phyloP scores from a whole-genome alignment of 176 grass and related monocot genomes.

The Oryza meyeriana region DNA sequence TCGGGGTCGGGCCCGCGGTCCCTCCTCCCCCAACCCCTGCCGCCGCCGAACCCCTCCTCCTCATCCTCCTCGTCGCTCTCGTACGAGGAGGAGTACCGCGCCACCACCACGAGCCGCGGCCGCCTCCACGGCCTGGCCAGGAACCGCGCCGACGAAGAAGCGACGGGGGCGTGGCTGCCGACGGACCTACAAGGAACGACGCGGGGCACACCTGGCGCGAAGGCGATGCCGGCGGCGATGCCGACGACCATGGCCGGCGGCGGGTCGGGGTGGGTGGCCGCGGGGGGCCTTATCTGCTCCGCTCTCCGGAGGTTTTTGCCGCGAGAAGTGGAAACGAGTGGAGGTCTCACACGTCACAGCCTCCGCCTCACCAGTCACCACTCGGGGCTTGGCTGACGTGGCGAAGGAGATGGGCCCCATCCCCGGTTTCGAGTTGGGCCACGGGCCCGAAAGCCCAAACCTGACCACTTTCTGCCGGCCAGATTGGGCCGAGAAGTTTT shows the following conservation, averaged over 20 bases:
- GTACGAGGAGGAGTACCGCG: slow-evolving; percentile 44
- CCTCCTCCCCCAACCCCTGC: slow-evolving; percentile 25
- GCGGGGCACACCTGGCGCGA: slow-evolving; percentile 10
- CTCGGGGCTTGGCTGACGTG: background rate
- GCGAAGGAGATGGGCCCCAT: background rate
- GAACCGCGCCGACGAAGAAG: slow-evolving; percentile 30
- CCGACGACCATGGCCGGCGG: slow-evolving; percentile 53
- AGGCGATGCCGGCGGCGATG: slow-evolving; percentile 44
- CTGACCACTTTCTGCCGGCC: background rate
- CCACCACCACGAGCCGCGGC: slow-evolving; percentile 29
- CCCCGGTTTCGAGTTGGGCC: background rate
- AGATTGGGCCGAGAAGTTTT: background rate
- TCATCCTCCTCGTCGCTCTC: slow-evolving; percentile 22
- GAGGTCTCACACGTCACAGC: background rate
- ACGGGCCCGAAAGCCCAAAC: no score
- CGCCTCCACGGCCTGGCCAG: background rate
- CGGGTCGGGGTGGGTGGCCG: background rate
- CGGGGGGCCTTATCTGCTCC: slow-evolving; percentile 47
- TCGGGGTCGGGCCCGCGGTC: slow-evolving; percentile 47
- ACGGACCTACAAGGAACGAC: background rate
- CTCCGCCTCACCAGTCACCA: no score
- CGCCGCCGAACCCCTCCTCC: slow-evolving; percentile 26
- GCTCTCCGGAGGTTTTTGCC: slow-evolving; percentile 42
- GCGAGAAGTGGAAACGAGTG: slow-evolving; percentile 37
- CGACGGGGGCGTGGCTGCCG: background rate